These are phyloP conservation scores for Triticum aestivum DNA, from an alignment of 176 grass and related monocot species.

Conservation along the genomic window DNA sequence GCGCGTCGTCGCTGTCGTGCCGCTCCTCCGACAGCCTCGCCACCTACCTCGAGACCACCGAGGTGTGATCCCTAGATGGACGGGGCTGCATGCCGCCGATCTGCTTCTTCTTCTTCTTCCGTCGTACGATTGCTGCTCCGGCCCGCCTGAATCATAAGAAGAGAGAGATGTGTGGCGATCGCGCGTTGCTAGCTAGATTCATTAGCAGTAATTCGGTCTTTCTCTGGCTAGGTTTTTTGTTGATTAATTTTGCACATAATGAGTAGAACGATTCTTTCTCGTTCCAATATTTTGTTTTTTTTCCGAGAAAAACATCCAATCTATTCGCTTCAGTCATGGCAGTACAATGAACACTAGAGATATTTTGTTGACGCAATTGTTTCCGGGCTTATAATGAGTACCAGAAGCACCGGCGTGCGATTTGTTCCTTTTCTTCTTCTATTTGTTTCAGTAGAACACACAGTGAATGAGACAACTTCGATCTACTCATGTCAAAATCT, in stretches of 20 bases:
- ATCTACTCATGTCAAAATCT: too few relatives aligned
- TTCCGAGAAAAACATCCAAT: too few relatives aligned
- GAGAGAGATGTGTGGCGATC: not conserved
- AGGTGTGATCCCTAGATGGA: not conserved
- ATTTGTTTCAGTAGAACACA: too few relatives aligned
- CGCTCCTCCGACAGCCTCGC: slow-evolving; percentile 11
- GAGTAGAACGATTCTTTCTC: not conserved
- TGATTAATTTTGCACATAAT: not conserved
- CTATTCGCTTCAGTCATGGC: too few relatives aligned
- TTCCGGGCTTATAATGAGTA: too few relatives aligned
- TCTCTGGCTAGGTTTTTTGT: not conserved
- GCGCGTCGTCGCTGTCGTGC: slow-evolving; percentile 27
- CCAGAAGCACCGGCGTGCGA: not conserved
- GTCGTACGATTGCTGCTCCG: not conserved
- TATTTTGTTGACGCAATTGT: not conserved
- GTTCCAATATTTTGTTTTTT: not conserved
- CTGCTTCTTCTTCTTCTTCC: too few relatives aligned
- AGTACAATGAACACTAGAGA: not conserved
- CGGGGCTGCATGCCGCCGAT: not conserved
- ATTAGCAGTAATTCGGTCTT: not conserved
- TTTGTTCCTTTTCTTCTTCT: not conserved
- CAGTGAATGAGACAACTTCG: too few relatives aligned
- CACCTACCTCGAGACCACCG: slow-evolving; percentile 7
- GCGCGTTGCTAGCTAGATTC: not conserved
- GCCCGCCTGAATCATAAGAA: not conserved